Percentiles rank a stretch among this genome's conserved stretches.
phyloP scores from a whole-genome alignment of 768 basidiomycete species.

The Russula emetica region DNA sequence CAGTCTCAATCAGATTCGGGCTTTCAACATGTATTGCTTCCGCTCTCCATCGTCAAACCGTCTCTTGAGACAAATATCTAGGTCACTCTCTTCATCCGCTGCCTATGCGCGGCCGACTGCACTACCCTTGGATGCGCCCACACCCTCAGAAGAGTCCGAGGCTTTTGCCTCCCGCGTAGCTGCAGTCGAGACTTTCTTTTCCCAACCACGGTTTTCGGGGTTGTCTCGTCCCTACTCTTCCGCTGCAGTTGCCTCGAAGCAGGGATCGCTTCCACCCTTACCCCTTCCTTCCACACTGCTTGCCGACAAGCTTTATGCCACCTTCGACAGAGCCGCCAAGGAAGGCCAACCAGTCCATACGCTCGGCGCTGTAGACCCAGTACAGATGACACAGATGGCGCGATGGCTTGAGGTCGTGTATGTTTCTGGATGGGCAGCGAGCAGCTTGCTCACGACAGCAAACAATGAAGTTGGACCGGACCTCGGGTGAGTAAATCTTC shows the following conservation, averaged over 20 bases:
- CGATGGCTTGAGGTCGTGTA: constrained; percentile 81
- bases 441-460: constrained; percentile 81
- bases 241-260: constrained; percentile 78
- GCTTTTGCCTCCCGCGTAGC: constrained; percentile 59
- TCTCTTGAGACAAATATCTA: constrained; percentile 15
- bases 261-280: constrained; percentile 77
- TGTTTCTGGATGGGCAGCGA: constrained; percentile 89
- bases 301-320: constrained; percentile 76
- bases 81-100: constrained; percentile 11
- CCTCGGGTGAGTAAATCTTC: constrained; percentile 53
- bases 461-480: constrained; percentile 93
- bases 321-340: constrained; percentile 58
- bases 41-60: constrained; percentile 11
- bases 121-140: constrained; percentile 56
- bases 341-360: constrained; percentile 76
- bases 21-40: constrained; percentile 20
- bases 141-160: constrained; percentile 50
- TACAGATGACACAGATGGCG: constrained; percentile 95
- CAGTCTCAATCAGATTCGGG: neutral
- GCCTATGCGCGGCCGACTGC: constrained; percentile 21
- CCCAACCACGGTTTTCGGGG: constrained; percentile 63
- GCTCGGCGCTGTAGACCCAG: constrained; percentile 89
- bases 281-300: constrained; percentile 74
- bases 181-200: constrained; percentile 69
- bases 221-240: constrained; percentile 80